Evolutionary conservation across 495 filamentous ascomycete genomes (phyloP), one percentile per base, ranked within the genome.

Genomic region (Aspergillus sclerotiicarbonarius): DNA sequence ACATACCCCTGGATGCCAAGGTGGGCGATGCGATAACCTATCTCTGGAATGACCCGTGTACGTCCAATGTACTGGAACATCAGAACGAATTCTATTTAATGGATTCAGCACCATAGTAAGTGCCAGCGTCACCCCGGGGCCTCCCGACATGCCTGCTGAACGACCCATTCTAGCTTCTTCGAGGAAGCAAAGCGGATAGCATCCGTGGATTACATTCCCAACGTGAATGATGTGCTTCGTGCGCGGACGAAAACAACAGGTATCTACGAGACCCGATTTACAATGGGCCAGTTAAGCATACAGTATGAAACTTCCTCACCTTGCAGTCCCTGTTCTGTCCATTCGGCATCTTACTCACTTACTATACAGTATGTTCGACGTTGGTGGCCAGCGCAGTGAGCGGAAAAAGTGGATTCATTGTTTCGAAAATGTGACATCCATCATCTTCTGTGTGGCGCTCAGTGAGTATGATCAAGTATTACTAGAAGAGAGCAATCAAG

Each of bases 331-430:
- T n/a, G n/a, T 10, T 53, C n/a, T 13, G 31, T 39, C 20, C 13
- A 32, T 54, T 53, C 30, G 51, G 7, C 1, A 54, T 49, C 41
- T 53, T 7, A 16, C 61, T 68, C 49, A 71, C 51, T 13, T 29
- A 52, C 44, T 49, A 64, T 51, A 58, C 61, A 96, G 92, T 80
- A 98, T 98, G 94, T 98, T 98, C 69, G 94, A 98, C 71, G 94
- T 98, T 19, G 94, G 94, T 57, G 94, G 94, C 32, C 94, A 98
- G 76, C 80, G 94, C 63, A 96, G 92, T 71, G 94, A 98, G 71
- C 85, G 94, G 53, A 98, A 98, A 76, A 98, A 98, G 75, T 98
- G 94, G 94, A 98, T 98, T 66, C 94, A 98, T 76, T 98, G 94
- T 78, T 98, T 98, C 70, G 94, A 98, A 71, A 96, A 97, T 62